A percentile compares a stretch with the other conserved stretches of the same genome.
phyloP scores from a whole-genome alignment of 257 asterid species.

The Fraxinus americana region DNA sequence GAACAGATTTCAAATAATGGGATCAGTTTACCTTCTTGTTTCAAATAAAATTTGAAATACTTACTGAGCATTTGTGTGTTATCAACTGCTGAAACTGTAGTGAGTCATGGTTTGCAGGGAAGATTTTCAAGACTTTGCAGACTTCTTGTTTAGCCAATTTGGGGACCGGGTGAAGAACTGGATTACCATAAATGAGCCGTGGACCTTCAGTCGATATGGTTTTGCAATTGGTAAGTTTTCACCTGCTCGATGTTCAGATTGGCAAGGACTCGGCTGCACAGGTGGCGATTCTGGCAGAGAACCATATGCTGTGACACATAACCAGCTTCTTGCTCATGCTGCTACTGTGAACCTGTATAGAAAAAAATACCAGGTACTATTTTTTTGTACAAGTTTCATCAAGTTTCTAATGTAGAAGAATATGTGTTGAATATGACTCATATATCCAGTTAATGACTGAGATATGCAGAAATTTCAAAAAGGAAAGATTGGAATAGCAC shows the following conservation, averaged over 20 bases:
- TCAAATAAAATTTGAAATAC: neutral
- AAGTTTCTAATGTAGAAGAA: neutral
- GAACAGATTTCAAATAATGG: neutral
- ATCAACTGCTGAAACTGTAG: neutral
- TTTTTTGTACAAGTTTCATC: neutral
- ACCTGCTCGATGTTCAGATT: slow-evolving; percentile 57
- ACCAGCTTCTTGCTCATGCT: slow-evolving; percentile 47
- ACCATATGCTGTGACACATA: slow-evolving; percentile 52
- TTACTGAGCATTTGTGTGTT: neutral
- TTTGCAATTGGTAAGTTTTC: slow-evolving; percentile 40
- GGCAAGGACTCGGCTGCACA: slow-evolving; percentile 35
- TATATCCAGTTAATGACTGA: neutral
- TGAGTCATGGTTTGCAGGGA: slow-evolving; percentile 26
- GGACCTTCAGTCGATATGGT: slow-evolving; percentile 40
- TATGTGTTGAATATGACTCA: neutral
- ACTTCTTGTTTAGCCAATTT: slow-evolving; percentile 45
- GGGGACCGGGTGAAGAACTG: slow-evolving; percentile 66
- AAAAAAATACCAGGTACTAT: slow-evolving; percentile 41
- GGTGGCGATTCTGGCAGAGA: slow-evolving; percentile 54
- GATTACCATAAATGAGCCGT: slow-evolving; percentile 63
- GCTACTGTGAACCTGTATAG: slow-evolving; percentile 37
- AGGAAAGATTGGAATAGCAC: slow-evolving; percentile 40
- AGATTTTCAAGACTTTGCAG: slow-evolving; percentile 43
- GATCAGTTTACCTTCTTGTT: neutral
- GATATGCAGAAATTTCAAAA: slow-evolving; percentile 31